These are phyloP conservation scores for Lactarius pseudohatsudake DNA, from an alignment of 768 basidiomycete genomes.

Conservation along the genomic window DNA sequence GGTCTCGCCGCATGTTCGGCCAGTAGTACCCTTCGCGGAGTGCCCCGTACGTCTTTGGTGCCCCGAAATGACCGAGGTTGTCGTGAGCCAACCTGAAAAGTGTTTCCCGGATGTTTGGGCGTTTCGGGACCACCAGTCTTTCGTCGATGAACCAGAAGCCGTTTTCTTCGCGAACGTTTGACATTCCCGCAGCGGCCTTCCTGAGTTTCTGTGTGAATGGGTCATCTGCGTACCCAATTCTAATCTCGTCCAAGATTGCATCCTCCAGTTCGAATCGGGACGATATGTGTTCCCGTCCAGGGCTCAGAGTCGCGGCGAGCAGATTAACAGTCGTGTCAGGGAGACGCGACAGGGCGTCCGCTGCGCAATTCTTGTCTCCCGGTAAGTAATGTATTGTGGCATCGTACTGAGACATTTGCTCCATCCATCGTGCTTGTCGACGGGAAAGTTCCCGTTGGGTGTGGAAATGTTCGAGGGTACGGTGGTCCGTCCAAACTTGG, in stretches of 20 bases:
- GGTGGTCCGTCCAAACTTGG: too few species aligned
- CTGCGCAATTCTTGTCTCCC: constrained; percentile 32
- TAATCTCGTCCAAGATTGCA: neutral
- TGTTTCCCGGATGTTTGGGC: fast-evolving
- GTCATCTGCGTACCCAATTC: neutral
- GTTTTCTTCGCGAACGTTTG: neutral
- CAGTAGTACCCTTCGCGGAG: constrained; percentile 21
- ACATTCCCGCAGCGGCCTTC: neutral
- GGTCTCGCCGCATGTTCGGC: constrained; percentile 13
- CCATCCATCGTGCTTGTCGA: too few species aligned
- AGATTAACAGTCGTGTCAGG: constrained; percentile 27
- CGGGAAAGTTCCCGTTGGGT: too few species aligned
- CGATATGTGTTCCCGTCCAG: constrained; percentile 3
- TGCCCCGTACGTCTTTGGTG: neutral
- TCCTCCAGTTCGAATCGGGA: neutral
- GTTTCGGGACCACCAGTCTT: neutral
- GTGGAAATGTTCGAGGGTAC: too few species aligned
- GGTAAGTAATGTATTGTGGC: constrained; percentile 31
- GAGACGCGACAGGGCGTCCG: constrained; percentile 33
- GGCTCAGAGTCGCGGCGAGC: constrained; percentile 9
- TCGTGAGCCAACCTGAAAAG: too few species aligned
- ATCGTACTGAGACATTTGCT: too few species aligned
- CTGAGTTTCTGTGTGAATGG: neutral
- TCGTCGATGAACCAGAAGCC: too few species aligned
- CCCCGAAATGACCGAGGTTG: neutral